Conservation (phyloP, 1,284 basidiomycete genomes). For the Ceratobasidium sp. region DNA sequence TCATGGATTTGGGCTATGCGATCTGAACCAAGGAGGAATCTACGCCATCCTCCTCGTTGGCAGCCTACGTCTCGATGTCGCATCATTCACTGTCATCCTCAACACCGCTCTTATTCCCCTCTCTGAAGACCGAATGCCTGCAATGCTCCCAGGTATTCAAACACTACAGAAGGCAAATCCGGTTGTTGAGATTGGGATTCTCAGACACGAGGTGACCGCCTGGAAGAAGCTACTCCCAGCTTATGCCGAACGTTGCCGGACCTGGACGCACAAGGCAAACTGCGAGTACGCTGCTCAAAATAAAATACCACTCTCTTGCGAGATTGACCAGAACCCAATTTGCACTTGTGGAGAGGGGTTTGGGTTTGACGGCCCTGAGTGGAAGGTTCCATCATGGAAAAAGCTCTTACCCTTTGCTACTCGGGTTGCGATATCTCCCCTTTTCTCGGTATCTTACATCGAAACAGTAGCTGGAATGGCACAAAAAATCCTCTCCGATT, state of each 20-base stretch:
- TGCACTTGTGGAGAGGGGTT: constrained; percentile 25
- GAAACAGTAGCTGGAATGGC: neutral
- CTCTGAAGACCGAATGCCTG: constrained; percentile 11
- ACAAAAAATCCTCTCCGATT: neutral
- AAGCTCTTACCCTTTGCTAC: constrained; percentile 12
- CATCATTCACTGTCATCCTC: constrained; percentile 8
- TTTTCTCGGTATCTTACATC: constrained; percentile 13
- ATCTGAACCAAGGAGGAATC: neutral
- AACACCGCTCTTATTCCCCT: constrained; percentile 12
- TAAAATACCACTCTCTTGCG: neutral
- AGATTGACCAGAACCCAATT: constrained; percentile 8
- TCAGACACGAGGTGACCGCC: neutral
- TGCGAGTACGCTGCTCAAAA: constrained; percentile 16
- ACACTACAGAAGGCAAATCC: neutral
- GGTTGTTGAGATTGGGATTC: neutral
- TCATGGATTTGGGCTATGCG: constrained; percentile 4
- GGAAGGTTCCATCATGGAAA: constrained; percentile 40
- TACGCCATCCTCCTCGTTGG: constrained; percentile 29
- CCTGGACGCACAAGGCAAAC: constrained; percentile 15
- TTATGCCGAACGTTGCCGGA: constrained; percentile 30
- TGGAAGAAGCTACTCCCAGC: constrained; percentile 36
- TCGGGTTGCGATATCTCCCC: constrained; percentile 9
- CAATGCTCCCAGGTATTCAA: neutral
- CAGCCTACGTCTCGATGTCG: constrained; percentile 9
- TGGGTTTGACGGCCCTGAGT: constrained; percentile 14